phyloP scores from a whole-genome alignment of 140 eudicot species.

The Flaveria floridana region DNA sequence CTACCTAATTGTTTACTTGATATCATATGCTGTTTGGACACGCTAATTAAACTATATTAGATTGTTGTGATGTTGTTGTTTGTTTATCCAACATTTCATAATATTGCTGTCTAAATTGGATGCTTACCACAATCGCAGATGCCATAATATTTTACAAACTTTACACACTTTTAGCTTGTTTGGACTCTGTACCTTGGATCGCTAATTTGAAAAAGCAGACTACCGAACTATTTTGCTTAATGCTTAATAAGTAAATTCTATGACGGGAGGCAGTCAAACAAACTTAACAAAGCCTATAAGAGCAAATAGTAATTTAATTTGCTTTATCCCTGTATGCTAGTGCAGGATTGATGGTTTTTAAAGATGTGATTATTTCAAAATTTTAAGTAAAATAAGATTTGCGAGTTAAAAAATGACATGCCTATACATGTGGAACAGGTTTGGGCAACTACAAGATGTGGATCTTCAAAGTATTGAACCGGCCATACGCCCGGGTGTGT shows the following conservation, averaged over 20 bases:
- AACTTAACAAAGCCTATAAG: not conserved
- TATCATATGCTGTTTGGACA: not conserved
- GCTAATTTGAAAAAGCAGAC: not conserved
- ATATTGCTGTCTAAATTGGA: not conserved
- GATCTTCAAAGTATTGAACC: slow-evolving; percentile 94
- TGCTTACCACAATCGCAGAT: slow-evolving; percentile 5
- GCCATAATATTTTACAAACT: not conserved
- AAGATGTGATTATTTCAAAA: not conserved
- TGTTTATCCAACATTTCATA: not conserved
- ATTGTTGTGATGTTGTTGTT: not conserved
- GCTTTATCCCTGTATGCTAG: not conserved
- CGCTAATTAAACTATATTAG: not conserved
- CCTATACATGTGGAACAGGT: slow-evolving; percentile 47
- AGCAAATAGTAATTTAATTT: not conserved
- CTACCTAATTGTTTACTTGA: not conserved
- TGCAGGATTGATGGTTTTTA: not conserved
- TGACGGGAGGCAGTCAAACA: not conserved
- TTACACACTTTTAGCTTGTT: not conserved
- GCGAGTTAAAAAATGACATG: not conserved
- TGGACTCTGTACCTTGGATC: not conserved
- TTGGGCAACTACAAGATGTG: slow-evolving; percentile 96
- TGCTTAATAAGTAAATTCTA: not conserved
- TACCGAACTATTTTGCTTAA: not conserved
- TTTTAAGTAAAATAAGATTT: not conserved
- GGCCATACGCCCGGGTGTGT: slow-evolving; percentile 83